Evolutionary conservation across 257 asterid genomes (phyloP).

Genomic region (Ilex aquifolium): DNA sequence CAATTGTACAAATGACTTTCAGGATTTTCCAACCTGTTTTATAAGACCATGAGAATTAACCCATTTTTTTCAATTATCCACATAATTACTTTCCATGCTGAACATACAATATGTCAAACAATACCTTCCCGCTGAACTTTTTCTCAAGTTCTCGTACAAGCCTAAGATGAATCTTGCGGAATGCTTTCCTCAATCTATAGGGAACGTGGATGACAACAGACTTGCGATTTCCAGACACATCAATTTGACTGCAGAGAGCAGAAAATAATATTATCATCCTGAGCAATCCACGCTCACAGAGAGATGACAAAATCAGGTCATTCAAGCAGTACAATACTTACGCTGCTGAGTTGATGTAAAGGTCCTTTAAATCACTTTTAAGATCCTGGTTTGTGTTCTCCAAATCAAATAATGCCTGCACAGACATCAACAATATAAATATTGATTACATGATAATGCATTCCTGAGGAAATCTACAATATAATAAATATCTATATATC

Average conservation of each 20-base stretch:
- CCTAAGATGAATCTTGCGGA: conserved; percentile 28
- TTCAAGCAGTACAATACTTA: conserved; percentile 4
- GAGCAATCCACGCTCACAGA: too few species aligned
- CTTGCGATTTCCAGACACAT: conserved; percentile 24
- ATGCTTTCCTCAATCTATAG: conserved; percentile 28
- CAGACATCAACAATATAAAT: not conserved
- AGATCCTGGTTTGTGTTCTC: conserved; percentile 30
- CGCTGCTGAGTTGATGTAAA: conserved; percentile 25
- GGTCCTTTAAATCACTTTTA: conserved; percentile 32
- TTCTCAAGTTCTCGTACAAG: conserved; percentile 27
- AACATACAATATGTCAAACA: not conserved
- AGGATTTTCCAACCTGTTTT: too few species aligned
- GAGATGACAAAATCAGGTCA: not conserved
- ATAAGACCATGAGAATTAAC: too few species aligned
- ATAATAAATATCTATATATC: too few species aligned
- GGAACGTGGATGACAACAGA: conserved; percentile 30
- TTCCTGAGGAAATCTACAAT: not conserved
- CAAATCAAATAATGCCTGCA: conserved; percentile 22
- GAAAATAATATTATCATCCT: not conserved
- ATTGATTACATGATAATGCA: not conserved
- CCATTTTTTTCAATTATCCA: too few species aligned
- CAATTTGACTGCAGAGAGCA: conserved; percentile 18
- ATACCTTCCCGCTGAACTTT: conserved; percentile 30
- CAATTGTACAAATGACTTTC: too few species aligned
- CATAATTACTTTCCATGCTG: too few species aligned